Conservation (phyloP, 805 yeast genomes). For the Brettanomyces naardenensis region DNA sequence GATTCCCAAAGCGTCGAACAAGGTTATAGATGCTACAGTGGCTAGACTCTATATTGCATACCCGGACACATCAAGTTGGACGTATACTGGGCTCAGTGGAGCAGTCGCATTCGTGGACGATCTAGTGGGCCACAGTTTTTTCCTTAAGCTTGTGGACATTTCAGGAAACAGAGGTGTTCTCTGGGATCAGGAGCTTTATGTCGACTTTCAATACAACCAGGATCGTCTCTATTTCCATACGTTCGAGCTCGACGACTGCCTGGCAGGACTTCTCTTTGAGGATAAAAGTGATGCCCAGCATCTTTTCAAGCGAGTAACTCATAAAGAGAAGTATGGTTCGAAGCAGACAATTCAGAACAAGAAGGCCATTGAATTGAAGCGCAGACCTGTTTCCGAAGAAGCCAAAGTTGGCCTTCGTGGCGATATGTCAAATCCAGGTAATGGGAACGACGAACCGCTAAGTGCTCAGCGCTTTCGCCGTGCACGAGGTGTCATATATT, state of each 20-base stretch:
- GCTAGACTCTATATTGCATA: conserved; percentile 86
- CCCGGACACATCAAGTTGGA: conserved; percentile 78
- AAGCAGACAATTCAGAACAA: conserved; percentile 81
- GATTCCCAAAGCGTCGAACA: conserved; percentile 81
- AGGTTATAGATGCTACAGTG: conserved; percentile 82
- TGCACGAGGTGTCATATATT: conserved; percentile 54
- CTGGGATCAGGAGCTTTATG: conserved; percentile 95
- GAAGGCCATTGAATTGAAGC: conserved; percentile 77
- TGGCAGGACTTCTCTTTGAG: conserved; percentile 80
- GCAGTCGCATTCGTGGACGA: conserved; percentile 87
- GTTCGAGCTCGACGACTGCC: conserved; percentile 87
- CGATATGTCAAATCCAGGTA: conserved; percentile 23
- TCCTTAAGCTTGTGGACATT: conserved; percentile 82
- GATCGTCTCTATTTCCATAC: conserved; percentile 93
- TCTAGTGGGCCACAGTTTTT: conserved; percentile 88
- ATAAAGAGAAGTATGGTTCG: conserved; percentile 76
- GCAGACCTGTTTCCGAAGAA: conserved; percentile 24
- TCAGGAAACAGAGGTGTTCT: conserved; percentile 76
- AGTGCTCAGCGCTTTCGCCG: conserved; percentile 50
- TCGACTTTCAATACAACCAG: conserved; percentile 83
- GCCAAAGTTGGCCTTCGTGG: conserved; percentile 53
- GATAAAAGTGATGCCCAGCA: conserved; percentile 84
- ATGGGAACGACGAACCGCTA: conserved; percentile 4
- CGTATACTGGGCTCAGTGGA: conserved; percentile 81
- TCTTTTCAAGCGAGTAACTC: conserved; percentile 68